Evolutionary conservation across 2,329 filamentous ascomycete genomes (phyloP).

Genomic region (Pseudogymnoascus sp.): DNA sequence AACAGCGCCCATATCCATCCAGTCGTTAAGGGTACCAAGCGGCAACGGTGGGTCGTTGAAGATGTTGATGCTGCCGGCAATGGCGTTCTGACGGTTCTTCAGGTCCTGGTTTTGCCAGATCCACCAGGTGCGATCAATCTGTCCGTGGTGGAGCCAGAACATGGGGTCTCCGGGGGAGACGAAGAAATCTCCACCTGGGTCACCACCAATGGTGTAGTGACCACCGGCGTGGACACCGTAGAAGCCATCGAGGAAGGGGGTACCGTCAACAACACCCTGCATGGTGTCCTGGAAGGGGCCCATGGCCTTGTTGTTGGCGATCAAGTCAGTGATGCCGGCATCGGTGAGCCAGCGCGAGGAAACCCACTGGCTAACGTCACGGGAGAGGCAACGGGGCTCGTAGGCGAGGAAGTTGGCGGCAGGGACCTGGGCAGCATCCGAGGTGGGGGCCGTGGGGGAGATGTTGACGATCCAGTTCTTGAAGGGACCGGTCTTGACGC

Average conservation of each 20-base stretch:
- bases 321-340: slow-evolving; percentile 29
- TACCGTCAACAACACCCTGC: slow-evolving; percentile 29
- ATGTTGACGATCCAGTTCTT: slow-evolving; percentile 34
- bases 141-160: slow-evolving; percentile 40
- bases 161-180: slow-evolving; percentile 39
- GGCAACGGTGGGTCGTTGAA: slow-evolving; percentile 26
- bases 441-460: slow-evolving; percentile 38
- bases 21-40: neutral
- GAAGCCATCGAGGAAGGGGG: slow-evolving; percentile 23
- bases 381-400: slow-evolving; percentile 38
- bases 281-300: slow-evolving; percentile 38
- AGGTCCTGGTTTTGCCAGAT: slow-evolving; percentile 43
- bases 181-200: slow-evolving; percentile 38
- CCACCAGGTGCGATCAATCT: slow-evolving; percentile 41
- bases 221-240: slow-evolving; percentile 31
- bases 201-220: slow-evolving; percentile 35
- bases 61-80: slow-evolving; percentile 36
- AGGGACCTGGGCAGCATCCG: slow-evolving; percentile 29
- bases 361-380: slow-evolving; percentile 33
- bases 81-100: slow-evolving; percentile 23
- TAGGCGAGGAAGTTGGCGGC: slow-evolving; percentile 28
- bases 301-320: slow-evolving; percentile 33
- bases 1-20: neutral
- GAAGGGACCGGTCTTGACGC: slow-evolving; percentile 42
- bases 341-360: slow-evolving; percentile 31